phyloP scores from a whole-genome alignment of 495 filamentous ascomycete genomes.

The Tuber umbilicatum region DNA sequence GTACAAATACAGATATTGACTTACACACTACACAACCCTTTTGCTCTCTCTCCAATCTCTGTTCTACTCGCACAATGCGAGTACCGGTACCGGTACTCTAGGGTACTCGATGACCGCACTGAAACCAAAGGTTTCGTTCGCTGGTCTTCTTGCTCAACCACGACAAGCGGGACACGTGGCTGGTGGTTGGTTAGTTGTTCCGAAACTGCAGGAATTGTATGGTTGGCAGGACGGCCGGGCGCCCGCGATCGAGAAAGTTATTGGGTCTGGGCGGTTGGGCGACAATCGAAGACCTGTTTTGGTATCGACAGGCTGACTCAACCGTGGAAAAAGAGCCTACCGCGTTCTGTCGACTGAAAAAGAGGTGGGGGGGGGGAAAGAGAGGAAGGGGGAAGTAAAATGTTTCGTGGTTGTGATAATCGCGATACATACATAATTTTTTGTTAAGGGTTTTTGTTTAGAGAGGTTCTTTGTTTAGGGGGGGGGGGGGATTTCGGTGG shows the following conservation, averaged over 20 bases:
- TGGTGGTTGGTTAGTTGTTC: slow-evolving; percentile 1
- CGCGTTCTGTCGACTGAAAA: neutral
- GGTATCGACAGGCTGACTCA: neutral
- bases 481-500: neutral
- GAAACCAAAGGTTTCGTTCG: neutral
- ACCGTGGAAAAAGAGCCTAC: neutral
- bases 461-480: neutral
- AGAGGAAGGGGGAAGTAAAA: neutral
- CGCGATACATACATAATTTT: neutral
- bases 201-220: neutral
- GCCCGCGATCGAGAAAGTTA: neutral
- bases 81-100: neutral
- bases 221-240: neutral
- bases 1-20: neutral
- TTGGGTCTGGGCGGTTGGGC: neutral
- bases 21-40: neutral
- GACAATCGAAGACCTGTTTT: neutral
- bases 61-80: neutral
- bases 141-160: neutral
- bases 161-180: slow-evolving; percentile 1
- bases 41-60: neutral
- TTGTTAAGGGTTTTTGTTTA: neutral
- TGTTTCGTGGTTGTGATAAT: neutral
- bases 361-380: too few relatives aligned
- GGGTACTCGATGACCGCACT: neutral